Percentiles rank a stretch among this genome's conserved stretches.
phyloP scores from a whole-genome alignment of 139 green algal species.

The Desmodesmus armatus region DNA sequence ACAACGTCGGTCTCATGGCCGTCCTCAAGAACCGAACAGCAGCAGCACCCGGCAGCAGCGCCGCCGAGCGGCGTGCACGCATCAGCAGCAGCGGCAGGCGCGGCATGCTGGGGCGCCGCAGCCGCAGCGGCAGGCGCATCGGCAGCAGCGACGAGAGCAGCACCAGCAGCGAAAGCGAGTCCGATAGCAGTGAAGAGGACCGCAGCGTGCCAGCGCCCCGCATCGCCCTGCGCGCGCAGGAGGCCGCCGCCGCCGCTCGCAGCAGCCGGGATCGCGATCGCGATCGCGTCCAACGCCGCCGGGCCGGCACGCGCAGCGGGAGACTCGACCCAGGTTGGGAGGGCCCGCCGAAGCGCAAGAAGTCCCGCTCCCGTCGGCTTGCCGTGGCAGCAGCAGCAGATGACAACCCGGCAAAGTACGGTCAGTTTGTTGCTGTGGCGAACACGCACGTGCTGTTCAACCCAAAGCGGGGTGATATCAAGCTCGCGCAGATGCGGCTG shows the following conservation, averaged over 20 bases:
- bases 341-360: background rate
- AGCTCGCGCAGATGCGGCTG: slow-evolving; percentile 66
- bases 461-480: slow-evolving; percentile 88
- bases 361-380: too few relatives aligned
- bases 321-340: too few relatives aligned
- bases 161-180: background rate
- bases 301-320: background rate
- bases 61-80: too few relatives aligned
- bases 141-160: background rate
- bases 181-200: too few relatives aligned
- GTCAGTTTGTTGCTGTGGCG: slow-evolving; percentile 58
- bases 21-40: slow-evolving; percentile 45
- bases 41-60: background rate
- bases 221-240: too few relatives aligned
- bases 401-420: too few relatives aligned
- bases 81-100: too few relatives aligned
- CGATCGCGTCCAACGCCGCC: background rate
- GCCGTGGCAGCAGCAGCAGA: background rate
- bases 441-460: slow-evolving; percentile 97
- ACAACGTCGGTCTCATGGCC: slow-evolving; percentile 84
- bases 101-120: too few relatives aligned
- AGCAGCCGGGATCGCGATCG: background rate
- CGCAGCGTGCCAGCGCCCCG: too few relatives aligned
- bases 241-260: too few relatives aligned
- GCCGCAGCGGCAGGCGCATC: background rate